Evolutionary conservation across 371 early-diverging fungal genomes (phyloP), one percentile per base, ranked within the genome.

Genomic region (Mortierella sp.): DNA sequence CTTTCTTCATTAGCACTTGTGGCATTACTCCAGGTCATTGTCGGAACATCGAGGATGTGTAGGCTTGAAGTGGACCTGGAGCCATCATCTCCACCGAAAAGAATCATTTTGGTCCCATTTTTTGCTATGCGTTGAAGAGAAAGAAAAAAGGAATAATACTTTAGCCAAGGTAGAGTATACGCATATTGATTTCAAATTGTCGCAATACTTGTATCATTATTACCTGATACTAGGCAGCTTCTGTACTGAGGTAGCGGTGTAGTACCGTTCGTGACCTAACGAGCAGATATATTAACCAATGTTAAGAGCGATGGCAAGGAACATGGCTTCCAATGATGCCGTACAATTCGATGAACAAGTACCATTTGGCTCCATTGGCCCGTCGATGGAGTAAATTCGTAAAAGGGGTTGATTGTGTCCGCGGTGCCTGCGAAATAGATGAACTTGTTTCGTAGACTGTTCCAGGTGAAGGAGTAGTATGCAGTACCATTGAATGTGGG

Each of bases 31-130:
- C 80, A 75, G 2, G 55, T 63, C 75, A 71, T 41, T 4, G 63
- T 72, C 7, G 21, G 16, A 12, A 75, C 60, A 29, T 75, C 80
- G 1, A 75, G 60, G 44, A 75, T 63, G 55, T 27, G 63, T 16
- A 80, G 71, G 35, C 51, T 71, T 21, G 56, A 27, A 1, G 60
- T 43, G 2, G 58, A 32, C 18, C 38, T 8, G 1, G 35, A 7
- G 1, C 16, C 41, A 27, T 14, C 1, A 0, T 24, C 1, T 6
- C 75, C 80, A 1, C 80, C 80, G 48, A 80, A 80, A 6, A 80
- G 32, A 35, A 80, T 32, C 51, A 75, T 56, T 51, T 75, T 75
- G 44, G 72, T 65, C 27, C 80, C 80, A 49, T 75, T 72, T 24
- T 44, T 3, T 3, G 75, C 75, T 75, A 32, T 32, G 27, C 0